phyloP scores from a whole-genome alignment of 106 monocot species.

The Alisma plantagoaquatica region DNA sequence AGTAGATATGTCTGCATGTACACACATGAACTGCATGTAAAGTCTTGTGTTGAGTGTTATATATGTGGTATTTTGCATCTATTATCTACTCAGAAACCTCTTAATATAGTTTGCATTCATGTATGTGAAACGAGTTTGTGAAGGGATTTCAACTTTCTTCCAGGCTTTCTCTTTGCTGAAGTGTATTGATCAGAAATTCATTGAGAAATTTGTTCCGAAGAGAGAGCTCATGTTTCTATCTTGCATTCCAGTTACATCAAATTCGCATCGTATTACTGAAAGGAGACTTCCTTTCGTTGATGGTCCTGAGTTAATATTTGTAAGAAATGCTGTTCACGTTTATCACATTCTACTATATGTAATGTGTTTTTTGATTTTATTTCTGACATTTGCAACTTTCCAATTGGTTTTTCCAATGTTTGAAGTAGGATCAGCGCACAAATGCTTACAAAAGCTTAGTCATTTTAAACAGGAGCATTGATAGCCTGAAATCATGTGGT shows the following conservation, averaged over 20 bases:
- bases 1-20: not conserved
- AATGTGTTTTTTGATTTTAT: not conserved
- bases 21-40: not conserved
- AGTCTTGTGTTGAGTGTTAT: too few species aligned
- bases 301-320: slow-evolving; percentile 51
- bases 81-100: not conserved
- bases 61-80: not conserved
- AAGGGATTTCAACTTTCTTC: not conserved
- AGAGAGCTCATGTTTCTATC: slow-evolving; percentile 69
- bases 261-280: slow-evolving; percentile 66
- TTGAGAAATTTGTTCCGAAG: slow-evolving; percentile 43
- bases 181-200: slow-evolving; percentile 44
- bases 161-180: slow-evolving; percentile 69
- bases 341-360: not conserved
- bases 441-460: slow-evolving; percentile 52
- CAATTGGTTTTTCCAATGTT: not conserved
- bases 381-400: not conserved
- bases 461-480: slow-evolving; percentile 37
- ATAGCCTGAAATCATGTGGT: slow-evolving; percentile 39
- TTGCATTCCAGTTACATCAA: slow-evolving; percentile 64
- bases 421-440: slow-evolving; percentile 53
- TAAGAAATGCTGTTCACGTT: slow-evolving; percentile 16
- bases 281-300: slow-evolving; percentile 16
- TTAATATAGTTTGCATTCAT: not conserved
- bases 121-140: not conserved